Evolutionary conservation across 2,329 filamentous ascomycete species (phyloP).

Genomic region (Neopestalotiopsis sp.): DNA sequence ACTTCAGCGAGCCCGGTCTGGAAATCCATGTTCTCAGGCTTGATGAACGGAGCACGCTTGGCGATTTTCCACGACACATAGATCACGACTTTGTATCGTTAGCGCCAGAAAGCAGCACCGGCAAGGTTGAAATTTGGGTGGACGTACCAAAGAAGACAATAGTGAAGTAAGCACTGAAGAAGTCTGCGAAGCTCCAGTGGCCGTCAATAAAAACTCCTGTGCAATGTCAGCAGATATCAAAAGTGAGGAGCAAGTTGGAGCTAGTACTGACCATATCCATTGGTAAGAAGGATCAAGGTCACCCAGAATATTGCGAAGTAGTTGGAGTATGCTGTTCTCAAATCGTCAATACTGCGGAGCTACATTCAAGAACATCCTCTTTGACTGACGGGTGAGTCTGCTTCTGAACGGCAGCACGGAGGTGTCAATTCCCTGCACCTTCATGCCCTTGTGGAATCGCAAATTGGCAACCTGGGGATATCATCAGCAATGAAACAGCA

Average conservation of each 20-base stretch:
- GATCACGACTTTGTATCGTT: background rate
- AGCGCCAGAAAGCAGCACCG: background rate
- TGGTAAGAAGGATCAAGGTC: background rate
- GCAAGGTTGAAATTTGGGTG: background rate
- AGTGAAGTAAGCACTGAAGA: background rate
- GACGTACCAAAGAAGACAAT: background rate
- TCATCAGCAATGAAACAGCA: background rate
- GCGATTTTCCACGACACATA: background rate
- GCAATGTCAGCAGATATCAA: background rate
- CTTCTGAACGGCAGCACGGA: background rate
- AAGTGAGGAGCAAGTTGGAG: background rate
- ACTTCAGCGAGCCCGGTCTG: background rate
- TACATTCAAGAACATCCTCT: background rate
- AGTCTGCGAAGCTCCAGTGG: background rate
- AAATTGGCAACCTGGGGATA: background rate
- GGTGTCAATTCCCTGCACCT: background rate
- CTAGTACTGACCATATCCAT: background rate
- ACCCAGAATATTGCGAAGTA: background rate
- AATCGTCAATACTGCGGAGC: background rate
- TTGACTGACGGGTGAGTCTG: background rate
- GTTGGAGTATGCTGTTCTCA: background rate
- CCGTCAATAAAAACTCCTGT: background rate
- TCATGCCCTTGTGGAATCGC: background rate
- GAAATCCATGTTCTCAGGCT: background rate
- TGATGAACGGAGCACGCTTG: background rate